Percentiles rank a stretch among this genome's conserved stretches.
phyloP scores from a whole-genome alignment of 148 eudicot species.

The Silene uniflora region DNA sequence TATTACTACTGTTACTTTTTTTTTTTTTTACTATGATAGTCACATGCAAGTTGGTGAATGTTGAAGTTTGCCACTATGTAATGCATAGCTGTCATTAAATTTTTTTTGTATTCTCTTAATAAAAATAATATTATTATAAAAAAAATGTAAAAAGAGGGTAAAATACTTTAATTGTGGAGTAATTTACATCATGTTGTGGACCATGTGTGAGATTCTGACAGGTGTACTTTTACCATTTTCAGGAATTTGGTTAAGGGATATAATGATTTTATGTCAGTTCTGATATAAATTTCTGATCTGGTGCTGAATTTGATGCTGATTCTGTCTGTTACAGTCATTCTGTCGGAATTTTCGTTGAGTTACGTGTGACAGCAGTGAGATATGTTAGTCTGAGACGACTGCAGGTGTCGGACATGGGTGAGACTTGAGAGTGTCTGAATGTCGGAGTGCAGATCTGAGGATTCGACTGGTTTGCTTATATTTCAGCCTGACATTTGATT shows the following conservation, averaged over 20 bases:
- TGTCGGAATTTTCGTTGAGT: background rate
- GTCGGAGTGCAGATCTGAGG: background rate
- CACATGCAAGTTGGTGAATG: slow-evolving; percentile 23
- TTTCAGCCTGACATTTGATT: too few relatives aligned
- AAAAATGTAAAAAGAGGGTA: background rate
- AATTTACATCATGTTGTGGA: background rate
- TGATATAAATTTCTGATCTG: background rate
- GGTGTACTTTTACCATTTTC: slow-evolving; percentile 6
- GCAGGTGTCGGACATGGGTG: background rate
- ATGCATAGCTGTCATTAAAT: slow-evolving; percentile 24
- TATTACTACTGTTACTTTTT: background rate
- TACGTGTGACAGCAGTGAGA: background rate
- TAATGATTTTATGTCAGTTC: too few relatives aligned
- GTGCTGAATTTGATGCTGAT: background rate
- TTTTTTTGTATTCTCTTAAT: slow-evolving; percentile 6
- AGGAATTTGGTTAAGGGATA: background rate
- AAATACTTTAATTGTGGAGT: background rate
- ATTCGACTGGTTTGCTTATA: background rate
- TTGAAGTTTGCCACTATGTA: background rate
- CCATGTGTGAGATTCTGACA: slow-evolving; percentile 25
- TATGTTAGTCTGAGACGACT: background rate
- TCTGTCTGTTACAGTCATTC: background rate
- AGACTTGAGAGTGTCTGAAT: background rate
- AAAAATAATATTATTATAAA: background rate
- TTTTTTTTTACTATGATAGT: background rate